These are phyloP conservation scores for Pythium dissimile DNA, from an alignment of 352 stramenopile genomes.

Conservation along the genomic window DNA sequence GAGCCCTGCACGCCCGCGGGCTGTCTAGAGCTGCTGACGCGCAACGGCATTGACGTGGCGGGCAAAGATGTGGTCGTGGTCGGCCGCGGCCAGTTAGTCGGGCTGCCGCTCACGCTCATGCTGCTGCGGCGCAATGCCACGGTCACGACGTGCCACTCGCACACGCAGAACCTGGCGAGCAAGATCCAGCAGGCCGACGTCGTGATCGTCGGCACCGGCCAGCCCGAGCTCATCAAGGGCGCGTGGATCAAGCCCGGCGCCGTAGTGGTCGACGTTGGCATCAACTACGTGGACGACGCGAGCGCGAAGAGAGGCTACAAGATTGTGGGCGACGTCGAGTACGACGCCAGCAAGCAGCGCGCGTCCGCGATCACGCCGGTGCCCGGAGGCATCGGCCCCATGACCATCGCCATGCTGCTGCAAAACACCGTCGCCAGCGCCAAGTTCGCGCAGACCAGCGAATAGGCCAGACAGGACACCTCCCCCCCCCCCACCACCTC, in stretches of 20 bases:
- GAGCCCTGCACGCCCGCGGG: conserved; percentile 91
- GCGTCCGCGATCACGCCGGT: conserved; percentile 97
- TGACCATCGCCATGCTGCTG: conserved; percentile 96
- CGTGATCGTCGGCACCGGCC: conserved; percentile 94
- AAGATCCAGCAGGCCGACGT: conserved; percentile 91
- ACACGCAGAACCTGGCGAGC: conserved; percentile 69
- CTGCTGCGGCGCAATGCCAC: conserved; percentile 95
- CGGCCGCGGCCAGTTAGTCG: conserved; percentile 96
- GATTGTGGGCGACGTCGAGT: conserved; percentile 97
- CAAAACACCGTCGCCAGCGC: conserved; percentile 75
- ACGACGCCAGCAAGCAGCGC: conserved; percentile 76
- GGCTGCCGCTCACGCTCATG: conserved; percentile 94
- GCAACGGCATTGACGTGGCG: conserved; percentile 84
- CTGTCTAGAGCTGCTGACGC: conserved; percentile 60
- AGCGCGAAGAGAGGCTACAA: conserved; percentile 82
- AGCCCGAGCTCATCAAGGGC: conserved; percentile 93
- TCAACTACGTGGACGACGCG: conserved; percentile 95
- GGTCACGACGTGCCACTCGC: conserved; percentile 96
- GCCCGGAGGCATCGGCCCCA: conserved; percentile 95
- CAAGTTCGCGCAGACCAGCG: conserved; percentile 43
- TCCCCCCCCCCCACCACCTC: no score
- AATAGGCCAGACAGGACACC: no score
- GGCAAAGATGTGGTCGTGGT: conserved; percentile 97
- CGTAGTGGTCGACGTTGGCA: conserved; percentile 98
- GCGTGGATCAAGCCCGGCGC: conserved; percentile 96